Conservation (phyloP, 352 stramenopile genomes). For the Phytopythium chamaehyphon region DNA sequence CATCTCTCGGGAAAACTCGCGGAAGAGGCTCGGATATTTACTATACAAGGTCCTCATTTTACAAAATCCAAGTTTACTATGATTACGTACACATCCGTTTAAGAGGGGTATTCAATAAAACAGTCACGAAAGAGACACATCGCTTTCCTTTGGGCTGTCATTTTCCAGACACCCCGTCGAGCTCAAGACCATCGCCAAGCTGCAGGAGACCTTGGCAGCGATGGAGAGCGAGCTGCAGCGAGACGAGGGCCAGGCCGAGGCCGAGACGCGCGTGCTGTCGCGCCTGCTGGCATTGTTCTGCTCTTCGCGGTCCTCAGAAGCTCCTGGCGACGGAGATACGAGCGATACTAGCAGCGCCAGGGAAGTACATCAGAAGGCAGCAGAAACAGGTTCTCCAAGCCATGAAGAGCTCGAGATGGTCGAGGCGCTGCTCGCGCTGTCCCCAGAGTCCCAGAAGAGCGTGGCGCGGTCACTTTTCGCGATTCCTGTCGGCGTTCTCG, state of each 20-base stretch:
- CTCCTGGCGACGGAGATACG: background rate
- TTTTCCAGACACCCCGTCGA: too few species aligned
- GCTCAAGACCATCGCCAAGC: background rate
- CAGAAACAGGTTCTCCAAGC: background rate
- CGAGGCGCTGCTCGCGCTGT: slow-evolving; percentile 31
- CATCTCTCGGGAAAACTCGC: too few species aligned
- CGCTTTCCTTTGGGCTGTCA: too few species aligned
- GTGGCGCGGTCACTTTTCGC: slow-evolving; percentile 44
- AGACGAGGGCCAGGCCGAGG: background rate
- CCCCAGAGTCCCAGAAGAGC: slow-evolving; percentile 32
- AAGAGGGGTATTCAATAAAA: too few species aligned
- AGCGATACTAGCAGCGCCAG: background rate
- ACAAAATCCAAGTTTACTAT: too few species aligned
- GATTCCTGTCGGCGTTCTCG: slow-evolving; percentile 31
- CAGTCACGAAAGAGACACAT: too few species aligned
- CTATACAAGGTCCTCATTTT: too few species aligned
- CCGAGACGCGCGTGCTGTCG: slow-evolving; percentile 33
- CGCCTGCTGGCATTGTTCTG: slow-evolving; percentile 45
- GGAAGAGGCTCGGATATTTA: too few species aligned
- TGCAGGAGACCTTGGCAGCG: slow-evolving; percentile 6
- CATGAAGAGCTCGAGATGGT: slow-evolving; percentile 19
- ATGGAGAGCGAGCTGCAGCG: slow-evolving; percentile 10
- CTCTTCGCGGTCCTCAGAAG: slow-evolving; percentile 8
- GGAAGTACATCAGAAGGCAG: background rate
- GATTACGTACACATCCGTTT: too few species aligned